phyloP scores from a whole-genome alignment of 495 filamentous ascomycete species.

The Penicillium parvum region DNA sequence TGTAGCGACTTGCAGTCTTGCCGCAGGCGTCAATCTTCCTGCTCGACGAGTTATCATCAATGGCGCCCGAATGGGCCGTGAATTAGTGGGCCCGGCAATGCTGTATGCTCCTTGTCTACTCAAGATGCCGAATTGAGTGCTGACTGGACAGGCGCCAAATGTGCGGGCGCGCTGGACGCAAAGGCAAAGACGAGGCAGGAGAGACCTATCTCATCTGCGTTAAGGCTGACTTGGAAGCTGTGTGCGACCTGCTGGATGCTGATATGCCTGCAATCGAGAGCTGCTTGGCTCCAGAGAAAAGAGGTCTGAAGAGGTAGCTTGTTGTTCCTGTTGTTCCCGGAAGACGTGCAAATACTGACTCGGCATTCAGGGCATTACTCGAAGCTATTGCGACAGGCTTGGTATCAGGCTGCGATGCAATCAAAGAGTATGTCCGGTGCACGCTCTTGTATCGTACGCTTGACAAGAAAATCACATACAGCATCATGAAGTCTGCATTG shows the following conservation, averaged over 20 bases:
- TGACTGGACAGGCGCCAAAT: conserved; percentile 61
- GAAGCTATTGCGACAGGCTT: conserved; percentile 71
- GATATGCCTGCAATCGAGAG: conserved; percentile 69
- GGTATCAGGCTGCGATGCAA: conserved; percentile 61
- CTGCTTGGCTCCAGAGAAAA: conserved; percentile 63
- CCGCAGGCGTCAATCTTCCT: conserved; percentile 77
- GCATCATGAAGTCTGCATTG: conserved; percentile 52
- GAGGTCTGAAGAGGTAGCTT: conserved; percentile 67
- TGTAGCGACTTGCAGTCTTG: conserved; percentile 77
- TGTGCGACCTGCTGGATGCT: conserved; percentile 67
- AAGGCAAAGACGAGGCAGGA: conserved; percentile 76
- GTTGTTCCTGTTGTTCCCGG: too few relatives aligned
- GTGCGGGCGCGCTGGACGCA: conserved; percentile 77
- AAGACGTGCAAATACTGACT: background rate
- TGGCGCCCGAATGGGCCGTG: conserved; percentile 71
- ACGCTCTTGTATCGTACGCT: conserved; percentile 64
- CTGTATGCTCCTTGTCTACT: conserved; percentile 39
- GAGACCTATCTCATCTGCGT: conserved; percentile 79
- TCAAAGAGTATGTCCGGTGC: conserved; percentile 66
- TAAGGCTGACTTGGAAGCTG: conserved; percentile 62
- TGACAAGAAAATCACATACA: conserved; percentile 50
- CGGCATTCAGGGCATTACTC: conserved; percentile 55
- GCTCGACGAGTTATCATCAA: conserved; percentile 77
- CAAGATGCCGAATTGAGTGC: background rate
- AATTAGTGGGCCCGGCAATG: conserved; percentile 73